These are phyloP conservation scores for Zygoascus ofunaensis DNA, from an alignment of 805 yeast genomes.

Conservation along the genomic window DNA sequence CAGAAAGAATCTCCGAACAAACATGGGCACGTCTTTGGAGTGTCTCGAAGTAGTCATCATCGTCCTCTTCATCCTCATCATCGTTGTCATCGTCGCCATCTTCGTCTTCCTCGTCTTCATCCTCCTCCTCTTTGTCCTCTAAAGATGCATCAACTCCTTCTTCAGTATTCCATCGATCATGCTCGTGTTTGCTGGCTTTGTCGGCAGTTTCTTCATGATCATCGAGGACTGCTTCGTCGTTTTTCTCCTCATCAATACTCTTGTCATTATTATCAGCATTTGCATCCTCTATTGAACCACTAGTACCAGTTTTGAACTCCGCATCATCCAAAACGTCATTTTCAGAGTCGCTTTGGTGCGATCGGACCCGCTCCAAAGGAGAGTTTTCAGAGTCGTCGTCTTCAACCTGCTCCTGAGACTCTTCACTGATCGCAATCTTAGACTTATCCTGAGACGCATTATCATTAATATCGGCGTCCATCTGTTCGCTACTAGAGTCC, in stretches of 20 bases:
- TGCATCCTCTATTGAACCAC: neutral
- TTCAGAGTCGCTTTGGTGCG: neutral
- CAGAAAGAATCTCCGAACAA: slow-evolving; percentile 82
- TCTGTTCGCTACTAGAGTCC: neutral
- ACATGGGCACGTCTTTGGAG: slow-evolving; percentile 42
- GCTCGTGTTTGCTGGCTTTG: neutral
- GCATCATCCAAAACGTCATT: neutral
- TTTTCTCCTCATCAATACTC: neutral
- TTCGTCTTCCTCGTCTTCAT: slow-evolving; percentile 6
- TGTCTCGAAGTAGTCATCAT: slow-evolving; percentile 19
- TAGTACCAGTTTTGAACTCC: neutral
- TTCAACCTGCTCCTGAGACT: neutral
- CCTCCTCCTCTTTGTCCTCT: slow-evolving; percentile 5
- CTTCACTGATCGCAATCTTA: no score
- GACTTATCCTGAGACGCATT: no score
- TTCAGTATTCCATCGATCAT: neutral
- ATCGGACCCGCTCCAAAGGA: neutral
- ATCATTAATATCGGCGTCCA: neutral
- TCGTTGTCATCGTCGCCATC: slow-evolving; percentile 14
- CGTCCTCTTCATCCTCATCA: slow-evolving; percentile 17
- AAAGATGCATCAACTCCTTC: slow-evolving; percentile 2
- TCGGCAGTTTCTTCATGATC: neutral
- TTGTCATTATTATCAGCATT: neutral
- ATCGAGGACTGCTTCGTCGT: neutral
- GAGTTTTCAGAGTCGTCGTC: neutral